Base-by-base conservation (phyloP, 345 rosid genomes). In the Rubroshorea leprosula region DNA sequence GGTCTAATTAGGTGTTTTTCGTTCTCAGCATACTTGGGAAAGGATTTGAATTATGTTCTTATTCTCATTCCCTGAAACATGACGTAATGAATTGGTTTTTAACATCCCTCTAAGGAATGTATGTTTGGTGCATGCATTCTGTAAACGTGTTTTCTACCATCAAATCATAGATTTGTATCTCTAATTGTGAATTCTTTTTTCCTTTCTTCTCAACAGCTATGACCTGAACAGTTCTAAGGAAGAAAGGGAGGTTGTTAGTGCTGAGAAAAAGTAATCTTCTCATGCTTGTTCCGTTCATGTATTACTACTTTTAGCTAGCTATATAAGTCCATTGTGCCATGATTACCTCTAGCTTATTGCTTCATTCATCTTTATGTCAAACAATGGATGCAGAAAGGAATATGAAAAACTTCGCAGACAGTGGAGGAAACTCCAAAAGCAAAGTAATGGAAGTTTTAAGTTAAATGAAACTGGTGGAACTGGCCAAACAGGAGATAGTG, bases 361-460 rank as follows among this genome's bases (percentile, higher is more conserved):
- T 58, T 49, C 29, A 54, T 48, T 17, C 20, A 58, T 31, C 12
- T 68, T 52, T 18, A 51, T 21, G 51, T n/a, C 25, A 43, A 65
- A 54, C 51, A 68, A 20, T 51, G 35, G 54, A 19, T 75, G 74
- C 81, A 92, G 98, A 70, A 86, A 84, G 75, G 78, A 75, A 46
- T 92, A 89, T 71, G 87, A 92, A 76, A 84, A 86, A 75, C 78
- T 92, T 7, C 89, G 98, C n/a, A 77, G 80, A 70, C 71, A 71
- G 57, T 86, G 96, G 63, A 67, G 75, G 50, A 75, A 49, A 60
- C 79, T 86, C 25, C 81, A 70, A 57, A 84, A 73, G 70, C 75
- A 19, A 47, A 48, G 57, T 53, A 67, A 54, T 49, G 62, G 68
- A 61, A 70, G 69, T 68, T 74, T 60, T 25, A 76, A 82, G 67